Conservation (phyloP, 108 stramenopile genomes). For the Pseudonitzschia multiseries region DNA sequence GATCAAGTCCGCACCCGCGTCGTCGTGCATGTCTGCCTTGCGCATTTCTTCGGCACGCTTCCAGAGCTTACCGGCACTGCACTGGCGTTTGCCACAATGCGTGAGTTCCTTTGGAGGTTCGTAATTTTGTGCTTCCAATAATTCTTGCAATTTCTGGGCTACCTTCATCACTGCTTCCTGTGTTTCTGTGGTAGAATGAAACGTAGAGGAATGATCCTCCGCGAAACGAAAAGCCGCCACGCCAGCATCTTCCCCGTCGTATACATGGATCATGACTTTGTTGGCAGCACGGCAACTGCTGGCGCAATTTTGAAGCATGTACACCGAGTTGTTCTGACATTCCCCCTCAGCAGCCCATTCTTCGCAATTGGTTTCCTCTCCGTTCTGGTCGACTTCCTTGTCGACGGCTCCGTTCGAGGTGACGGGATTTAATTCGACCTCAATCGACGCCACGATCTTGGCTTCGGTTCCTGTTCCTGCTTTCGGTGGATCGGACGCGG, state of each 20-base stretch:
- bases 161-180: constrained; percentile 23
- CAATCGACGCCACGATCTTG: constrained; percentile 10
- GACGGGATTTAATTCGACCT: neutral
- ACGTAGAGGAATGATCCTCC: constrained; percentile 22
- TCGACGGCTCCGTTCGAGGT: neutral
- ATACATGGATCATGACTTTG: constrained; percentile 9
- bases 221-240: constrained; percentile 58
- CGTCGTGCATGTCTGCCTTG: constrained; percentile 52
- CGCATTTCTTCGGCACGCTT: constrained; percentile 52
- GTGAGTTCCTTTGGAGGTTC: constrained; percentile 38
- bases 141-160: constrained; percentile 30
- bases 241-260: constrained; percentile 48
- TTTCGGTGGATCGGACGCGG: neutral
- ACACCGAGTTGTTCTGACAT: constrained; percentile 44
- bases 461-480: neutral
- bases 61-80: constrained; percentile 58
- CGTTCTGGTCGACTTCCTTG: neutral
- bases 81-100: constrained; percentile 44
- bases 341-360: constrained; percentile 43
- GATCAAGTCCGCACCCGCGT: constrained; percentile 48
- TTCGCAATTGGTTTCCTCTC: neutral
- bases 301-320: constrained; percentile 44
- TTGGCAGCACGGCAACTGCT: constrained; percentile 19
- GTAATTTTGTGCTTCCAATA: constrained; percentile 26
- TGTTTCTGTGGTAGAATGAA: neutral